Percentiles rank a stretch among this genome's conserved stretches.
phyloP scores from a whole-genome alignment of 1,284 basidiomycete species.

The Microbotryum intermedium region DNA sequence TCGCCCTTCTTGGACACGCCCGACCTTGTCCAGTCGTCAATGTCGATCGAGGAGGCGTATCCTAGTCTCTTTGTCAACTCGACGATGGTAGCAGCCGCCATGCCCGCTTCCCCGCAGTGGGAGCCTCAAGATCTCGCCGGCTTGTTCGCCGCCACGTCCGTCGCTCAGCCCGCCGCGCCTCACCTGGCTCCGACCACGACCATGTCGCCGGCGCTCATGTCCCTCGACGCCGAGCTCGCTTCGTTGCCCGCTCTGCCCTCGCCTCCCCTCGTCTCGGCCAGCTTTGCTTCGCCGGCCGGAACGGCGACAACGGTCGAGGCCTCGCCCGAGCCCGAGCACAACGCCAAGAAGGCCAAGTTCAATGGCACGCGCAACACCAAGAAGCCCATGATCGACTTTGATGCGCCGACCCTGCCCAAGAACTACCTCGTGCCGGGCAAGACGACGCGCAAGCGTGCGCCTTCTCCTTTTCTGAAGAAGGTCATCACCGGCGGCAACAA shows the following conservation, averaged over 20 bases:
- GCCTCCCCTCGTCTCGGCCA: no score
- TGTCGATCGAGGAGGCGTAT: background rate
- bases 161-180: background rate
- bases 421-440: conserved; percentile 51
- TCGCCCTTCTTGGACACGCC: conserved; percentile 1
- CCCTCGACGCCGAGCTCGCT: background rate
- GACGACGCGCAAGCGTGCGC: conserved; percentile 54
- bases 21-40: background rate
- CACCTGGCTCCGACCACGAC: background rate
- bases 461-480: conserved; percentile 37
- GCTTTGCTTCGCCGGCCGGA: background rate
- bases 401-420: conserved; percentile 32
- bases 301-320: background rate
- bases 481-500: conserved; percentile 35
- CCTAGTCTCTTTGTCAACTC: conserved; percentile 11
- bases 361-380: conserved; percentile 31
- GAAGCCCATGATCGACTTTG: conserved; percentile 26
- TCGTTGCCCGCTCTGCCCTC: no score
- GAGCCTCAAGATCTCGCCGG: background rate
- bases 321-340: conserved; percentile 3
- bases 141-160: background rate
- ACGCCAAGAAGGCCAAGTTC: conserved; percentile 20
- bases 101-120: no score
- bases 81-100: background rate
- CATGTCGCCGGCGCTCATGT: background rate